Conservation (phyloP, 1,284 basidiomycete species). For the Bondarzewia mesenterica region DNA sequence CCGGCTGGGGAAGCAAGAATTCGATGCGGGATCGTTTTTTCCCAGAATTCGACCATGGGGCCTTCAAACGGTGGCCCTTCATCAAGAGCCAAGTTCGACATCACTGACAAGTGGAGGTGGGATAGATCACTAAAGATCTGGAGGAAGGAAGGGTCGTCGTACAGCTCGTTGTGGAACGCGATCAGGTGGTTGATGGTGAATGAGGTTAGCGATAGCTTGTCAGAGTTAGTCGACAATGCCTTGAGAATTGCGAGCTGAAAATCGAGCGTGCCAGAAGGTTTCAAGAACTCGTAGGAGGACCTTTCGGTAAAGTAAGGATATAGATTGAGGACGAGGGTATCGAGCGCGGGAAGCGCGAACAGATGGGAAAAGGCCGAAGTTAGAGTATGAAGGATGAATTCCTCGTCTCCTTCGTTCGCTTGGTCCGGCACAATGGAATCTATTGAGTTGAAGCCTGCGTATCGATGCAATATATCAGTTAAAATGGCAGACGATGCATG, state of each 20-base stretch:
- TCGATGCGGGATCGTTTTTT: not conserved
- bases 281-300: too few species aligned
- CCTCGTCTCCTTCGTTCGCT: not conserved
- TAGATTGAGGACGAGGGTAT: not conserved
- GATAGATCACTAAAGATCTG: not conserved
- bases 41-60: not conserved
- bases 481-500: not conserved
- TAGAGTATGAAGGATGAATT: not conserved
- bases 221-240: not conserved
- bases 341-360: not conserved
- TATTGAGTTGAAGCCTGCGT: too few species aligned
- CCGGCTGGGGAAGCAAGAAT: not conserved
- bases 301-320: not conserved
- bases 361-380: not conserved
- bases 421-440: too few species aligned
- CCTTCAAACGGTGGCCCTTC: not conserved
- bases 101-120: not conserved
- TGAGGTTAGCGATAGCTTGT: not conserved
- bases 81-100: not conserved
- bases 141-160: not conserved
- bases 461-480: too few species aligned
- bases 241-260: not conserved
- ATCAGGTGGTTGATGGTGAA: not conserved
- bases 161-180: not conserved
- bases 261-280: too few species aligned